Percentiles rank a stretch among this genome's conserved stretches.
These are phyloP conservation scores for Nicotiana sylvestris DNA, from an alignment of 257 asterid genomes.

Conservation along the genomic window DNA sequence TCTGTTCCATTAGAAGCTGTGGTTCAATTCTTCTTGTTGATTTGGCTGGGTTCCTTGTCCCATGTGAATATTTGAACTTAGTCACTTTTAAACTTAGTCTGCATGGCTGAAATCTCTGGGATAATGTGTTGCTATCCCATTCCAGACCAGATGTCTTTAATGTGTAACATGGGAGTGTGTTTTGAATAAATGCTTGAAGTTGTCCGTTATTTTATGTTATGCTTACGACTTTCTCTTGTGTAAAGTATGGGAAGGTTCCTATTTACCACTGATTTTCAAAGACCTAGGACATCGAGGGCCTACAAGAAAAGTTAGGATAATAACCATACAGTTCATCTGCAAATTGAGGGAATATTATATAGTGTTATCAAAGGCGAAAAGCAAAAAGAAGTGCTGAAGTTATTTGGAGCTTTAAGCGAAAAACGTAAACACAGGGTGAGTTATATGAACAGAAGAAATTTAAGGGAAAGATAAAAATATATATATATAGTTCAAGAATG, in stretches of 20 bases:
- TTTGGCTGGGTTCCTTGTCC: background rate
- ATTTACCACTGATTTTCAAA: background rate
- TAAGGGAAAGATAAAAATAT: background rate
- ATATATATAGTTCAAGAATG: background rate
- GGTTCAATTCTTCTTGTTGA: background rate
- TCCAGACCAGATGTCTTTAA: background rate
- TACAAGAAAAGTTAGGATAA: background rate
- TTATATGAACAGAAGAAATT: background rate
- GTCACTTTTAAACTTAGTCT: background rate
- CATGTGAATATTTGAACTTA: background rate
- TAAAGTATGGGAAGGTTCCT: background rate
- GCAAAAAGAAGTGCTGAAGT: background rate
- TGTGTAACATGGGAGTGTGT: background rate
- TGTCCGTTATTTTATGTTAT: background rate
- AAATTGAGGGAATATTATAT: background rate
- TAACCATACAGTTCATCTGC: slow-evolving; percentile 1
- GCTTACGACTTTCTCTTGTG: background rate
- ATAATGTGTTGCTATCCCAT: background rate
- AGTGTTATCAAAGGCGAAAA: background rate
- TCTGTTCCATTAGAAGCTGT: background rate
- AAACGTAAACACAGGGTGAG: background rate
- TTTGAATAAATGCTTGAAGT: background rate
- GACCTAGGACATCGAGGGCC: background rate
- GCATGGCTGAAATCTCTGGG: background rate
- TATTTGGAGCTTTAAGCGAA: background rate